Percentiles rank a stretch among this genome's conserved stretches.
Conservation (phyloP, 2,329 filamentous ascomycete genomes). For the Calonectria fujianensis region DNA sequence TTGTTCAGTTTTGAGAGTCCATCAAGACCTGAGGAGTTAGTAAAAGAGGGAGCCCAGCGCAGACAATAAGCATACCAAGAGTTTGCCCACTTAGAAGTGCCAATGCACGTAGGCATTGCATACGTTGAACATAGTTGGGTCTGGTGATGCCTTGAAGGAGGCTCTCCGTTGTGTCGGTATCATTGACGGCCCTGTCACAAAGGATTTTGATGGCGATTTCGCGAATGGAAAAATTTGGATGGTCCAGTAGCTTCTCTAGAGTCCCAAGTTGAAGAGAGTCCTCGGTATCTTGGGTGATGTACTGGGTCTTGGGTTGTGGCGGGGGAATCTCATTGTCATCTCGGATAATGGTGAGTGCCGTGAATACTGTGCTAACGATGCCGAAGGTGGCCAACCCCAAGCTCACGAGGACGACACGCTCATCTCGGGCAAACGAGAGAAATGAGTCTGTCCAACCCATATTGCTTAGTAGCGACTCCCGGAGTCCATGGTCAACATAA, state of each 20-base stretch:
- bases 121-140: constrained; percentile 75
- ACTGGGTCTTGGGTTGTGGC: constrained; percentile 79
- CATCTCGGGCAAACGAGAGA: constrained; percentile 65
- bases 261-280: constrained; percentile 81
- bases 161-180: constrained; percentile 68
- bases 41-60: not conserved
- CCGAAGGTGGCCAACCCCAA: constrained; percentile 76
- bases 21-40: constrained; percentile 56
- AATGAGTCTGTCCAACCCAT: constrained; percentile 64
- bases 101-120: constrained; percentile 74
- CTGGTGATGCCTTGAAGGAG: constrained; percentile 76
- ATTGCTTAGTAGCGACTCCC: constrained; percentile 41
- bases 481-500: constrained; percentile 35
- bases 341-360: constrained; percentile 76
- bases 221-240: constrained; percentile 83
- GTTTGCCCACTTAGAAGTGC: constrained; percentile 70
- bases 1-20: constrained; percentile 69
- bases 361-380: constrained; percentile 74
- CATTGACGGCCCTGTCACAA: constrained; percentile 75
- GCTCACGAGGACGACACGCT: constrained; percentile 71
- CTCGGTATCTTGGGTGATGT: constrained; percentile 85
- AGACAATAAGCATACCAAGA: constrained; percentile 50
- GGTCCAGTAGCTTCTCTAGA: constrained; percentile 79
- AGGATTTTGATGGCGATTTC: constrained; percentile 79
- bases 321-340: constrained; percentile 80